Conservation (phyloP, 345 rosid genomes). For the Kandelia obovata region DNA sequence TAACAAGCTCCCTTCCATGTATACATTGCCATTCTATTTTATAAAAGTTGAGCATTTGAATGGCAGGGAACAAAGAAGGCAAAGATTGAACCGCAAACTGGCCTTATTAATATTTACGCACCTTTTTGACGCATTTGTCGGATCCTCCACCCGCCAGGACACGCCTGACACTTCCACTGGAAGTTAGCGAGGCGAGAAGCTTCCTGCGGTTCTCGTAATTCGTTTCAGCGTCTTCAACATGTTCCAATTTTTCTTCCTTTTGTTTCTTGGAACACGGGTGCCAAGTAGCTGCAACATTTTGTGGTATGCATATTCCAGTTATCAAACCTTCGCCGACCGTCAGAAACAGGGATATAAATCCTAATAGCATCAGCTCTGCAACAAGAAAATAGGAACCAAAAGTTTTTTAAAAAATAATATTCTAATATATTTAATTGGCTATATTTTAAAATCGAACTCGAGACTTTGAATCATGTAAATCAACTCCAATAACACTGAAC, state of each 20-base stretch:
- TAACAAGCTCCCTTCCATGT: no score
- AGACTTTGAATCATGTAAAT: no score
- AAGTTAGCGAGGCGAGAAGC: constrained; percentile 4
- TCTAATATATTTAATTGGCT: no score
- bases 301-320: constrained; percentile 57
- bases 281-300: constrained; percentile 49
- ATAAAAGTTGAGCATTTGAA: not conserved
- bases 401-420: no score
- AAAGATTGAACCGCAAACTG: not conserved
- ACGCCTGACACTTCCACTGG: constrained; percentile 20
- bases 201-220: constrained; percentile 11
- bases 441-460: no score
- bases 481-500: no score
- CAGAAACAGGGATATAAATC: constrained; percentile 74
- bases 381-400: not conserved
- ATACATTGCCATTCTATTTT: no score
- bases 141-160: constrained; percentile 8
- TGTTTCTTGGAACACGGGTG: constrained; percentile 51
- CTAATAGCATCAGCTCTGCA: constrained; percentile 84
- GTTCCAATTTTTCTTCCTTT: not conserved
- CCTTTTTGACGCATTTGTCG: constrained; percentile 16
- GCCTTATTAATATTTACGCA: not conserved
- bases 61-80: not conserved
- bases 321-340: constrained; percentile 55
- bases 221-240: not conserved